Percentiles rank a stretch among this genome's conserved stretches.
Conservation (phyloP, 768 basidiomycete species). For the Coprinopsis cinerea region DNA sequence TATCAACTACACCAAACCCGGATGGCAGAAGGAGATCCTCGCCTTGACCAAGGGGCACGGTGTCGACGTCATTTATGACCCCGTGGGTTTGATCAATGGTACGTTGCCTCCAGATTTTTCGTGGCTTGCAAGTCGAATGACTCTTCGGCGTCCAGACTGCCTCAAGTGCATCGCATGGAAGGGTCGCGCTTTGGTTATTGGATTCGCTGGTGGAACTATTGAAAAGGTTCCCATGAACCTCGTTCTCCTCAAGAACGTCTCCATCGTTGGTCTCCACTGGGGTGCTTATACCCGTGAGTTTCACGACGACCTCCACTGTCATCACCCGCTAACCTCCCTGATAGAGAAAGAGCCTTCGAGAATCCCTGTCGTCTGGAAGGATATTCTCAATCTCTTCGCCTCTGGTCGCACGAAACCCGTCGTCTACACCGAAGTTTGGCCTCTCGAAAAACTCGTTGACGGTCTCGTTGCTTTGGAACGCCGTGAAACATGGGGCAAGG, state of each 20-base stretch:
- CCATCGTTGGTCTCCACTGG: conserved; percentile 84
- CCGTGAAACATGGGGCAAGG: conserved; percentile 92
- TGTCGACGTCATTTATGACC: conserved; percentile 83
- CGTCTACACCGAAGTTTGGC: conserved; percentile 61
- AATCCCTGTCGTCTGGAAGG: conserved; percentile 66
- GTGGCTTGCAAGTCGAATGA: not conserved
- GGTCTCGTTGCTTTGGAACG: conserved; percentile 73
- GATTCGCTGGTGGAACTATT: conserved; percentile 81
- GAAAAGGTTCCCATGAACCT: conserved; percentile 86
- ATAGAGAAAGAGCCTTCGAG: conserved; percentile 61
- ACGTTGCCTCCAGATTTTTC: conserved; percentile 14
- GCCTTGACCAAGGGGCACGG: conserved; percentile 79
- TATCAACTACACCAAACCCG: conserved; percentile 70
- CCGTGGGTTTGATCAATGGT: conserved; percentile 76
- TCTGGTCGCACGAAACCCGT: conserved; percentile 64
- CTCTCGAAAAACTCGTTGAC: conserved; percentile 58
- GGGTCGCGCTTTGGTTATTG: conserved; percentile 88
- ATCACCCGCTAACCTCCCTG: conserved; percentile 2
- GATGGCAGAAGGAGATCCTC: conserved; percentile 90
- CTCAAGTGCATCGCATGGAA: conserved; percentile 95
- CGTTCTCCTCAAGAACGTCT: conserved; percentile 80
- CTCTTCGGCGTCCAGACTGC: conserved; percentile 43
- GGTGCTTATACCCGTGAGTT: conserved; percentile 68
- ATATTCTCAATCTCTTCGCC: conserved; percentile 61
- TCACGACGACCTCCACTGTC: conserved; percentile 1